Percentiles rank a stretch among this genome's conserved stretches.
These are phyloP conservation scores for Solanum aculeatissimum DNA, from an alignment of 305 asterid genomes.

Conservation along the genomic window DNA sequence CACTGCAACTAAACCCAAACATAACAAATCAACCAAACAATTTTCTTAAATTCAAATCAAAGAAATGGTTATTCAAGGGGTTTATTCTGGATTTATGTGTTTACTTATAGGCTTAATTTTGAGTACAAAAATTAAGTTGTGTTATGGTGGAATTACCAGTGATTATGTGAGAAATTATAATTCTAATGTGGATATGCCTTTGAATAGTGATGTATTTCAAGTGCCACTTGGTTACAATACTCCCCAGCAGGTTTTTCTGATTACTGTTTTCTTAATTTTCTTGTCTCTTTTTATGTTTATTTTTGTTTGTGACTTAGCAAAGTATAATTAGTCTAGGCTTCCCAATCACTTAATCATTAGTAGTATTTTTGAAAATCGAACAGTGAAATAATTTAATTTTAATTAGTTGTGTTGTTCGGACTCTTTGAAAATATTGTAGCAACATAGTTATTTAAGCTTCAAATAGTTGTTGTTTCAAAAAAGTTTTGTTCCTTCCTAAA, in stretches of 20 bases:
- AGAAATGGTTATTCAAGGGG: not conserved
- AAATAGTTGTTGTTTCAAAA: no score
- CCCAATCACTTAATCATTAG: no score
- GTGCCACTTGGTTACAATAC: constrained; percentile 62
- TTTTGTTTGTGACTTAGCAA: no score
- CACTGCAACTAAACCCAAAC: not conserved
- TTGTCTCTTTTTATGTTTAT: no score
- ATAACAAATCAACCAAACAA: not conserved
- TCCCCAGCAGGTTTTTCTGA: constrained; percentile 52
- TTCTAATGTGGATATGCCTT: constrained; percentile 44
- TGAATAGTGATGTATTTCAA: constrained; percentile 53
- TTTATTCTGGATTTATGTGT: not conserved
- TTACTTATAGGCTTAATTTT: not conserved
- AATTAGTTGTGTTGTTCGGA: not conserved
- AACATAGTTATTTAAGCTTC: not conserved
- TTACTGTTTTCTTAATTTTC: no score
- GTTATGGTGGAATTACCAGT: constrained; percentile 42
- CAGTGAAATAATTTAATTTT: no score
- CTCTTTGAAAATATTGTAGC: not conserved
- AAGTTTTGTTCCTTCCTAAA: no score
- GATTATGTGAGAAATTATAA: constrained; percentile 27
- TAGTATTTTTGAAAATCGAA: no score
- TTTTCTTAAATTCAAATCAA: not conserved
- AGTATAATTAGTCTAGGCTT: no score
- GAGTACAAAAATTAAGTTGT: not conserved